Conservation (phyloP, 495 filamentous ascomycete genomes). For the Hyphodiscus hymeniophilus region DNA sequence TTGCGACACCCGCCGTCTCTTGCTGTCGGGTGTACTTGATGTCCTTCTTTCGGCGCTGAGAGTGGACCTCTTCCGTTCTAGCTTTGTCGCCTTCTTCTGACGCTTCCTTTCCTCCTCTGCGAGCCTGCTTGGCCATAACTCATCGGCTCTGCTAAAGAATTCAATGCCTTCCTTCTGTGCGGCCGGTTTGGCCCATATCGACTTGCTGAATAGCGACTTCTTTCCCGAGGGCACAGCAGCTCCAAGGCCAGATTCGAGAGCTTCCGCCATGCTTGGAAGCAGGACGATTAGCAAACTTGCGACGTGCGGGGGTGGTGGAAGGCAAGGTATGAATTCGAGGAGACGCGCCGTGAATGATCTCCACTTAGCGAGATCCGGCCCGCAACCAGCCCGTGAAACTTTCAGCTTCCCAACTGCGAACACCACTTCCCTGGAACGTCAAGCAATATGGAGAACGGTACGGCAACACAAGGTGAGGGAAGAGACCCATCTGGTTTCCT, state of each 20-base stretch:
- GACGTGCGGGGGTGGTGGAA: background rate
- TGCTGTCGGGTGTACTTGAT: conserved; percentile 24
- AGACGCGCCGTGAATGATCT: too few species aligned
- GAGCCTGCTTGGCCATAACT: conserved; percentile 51
- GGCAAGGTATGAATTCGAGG: background rate
- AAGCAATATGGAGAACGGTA: conserved; percentile 64
- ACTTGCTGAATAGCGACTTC: conserved; percentile 60
- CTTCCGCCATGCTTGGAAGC: conserved; percentile 2
- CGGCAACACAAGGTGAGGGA: conserved; percentile 49
- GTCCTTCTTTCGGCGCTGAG: conserved; percentile 37
- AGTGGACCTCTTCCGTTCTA: conserved; percentile 34
- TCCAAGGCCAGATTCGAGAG: conserved; percentile 8
- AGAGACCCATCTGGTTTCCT: conserved; percentile 89
- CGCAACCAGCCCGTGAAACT: too few species aligned
- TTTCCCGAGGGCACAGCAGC: conserved; percentile 28
- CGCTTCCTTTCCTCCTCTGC: conserved; percentile 41
- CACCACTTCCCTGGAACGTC: too few species aligned
- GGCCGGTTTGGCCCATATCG: conserved; percentile 42
- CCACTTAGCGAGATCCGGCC: too few species aligned
- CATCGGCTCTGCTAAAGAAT: conserved; percentile 60
- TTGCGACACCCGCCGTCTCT: conserved; percentile 22
- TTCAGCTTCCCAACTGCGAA: too few species aligned
- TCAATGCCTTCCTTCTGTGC: conserved; percentile 37
- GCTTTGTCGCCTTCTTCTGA: conserved; percentile 45
- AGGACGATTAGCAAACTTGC: background rate